These are phyloP conservation scores for Podospora pseudoanserina DNA, from an alignment of 495 filamentous ascomycete genomes.

Conservation along the genomic window DNA sequence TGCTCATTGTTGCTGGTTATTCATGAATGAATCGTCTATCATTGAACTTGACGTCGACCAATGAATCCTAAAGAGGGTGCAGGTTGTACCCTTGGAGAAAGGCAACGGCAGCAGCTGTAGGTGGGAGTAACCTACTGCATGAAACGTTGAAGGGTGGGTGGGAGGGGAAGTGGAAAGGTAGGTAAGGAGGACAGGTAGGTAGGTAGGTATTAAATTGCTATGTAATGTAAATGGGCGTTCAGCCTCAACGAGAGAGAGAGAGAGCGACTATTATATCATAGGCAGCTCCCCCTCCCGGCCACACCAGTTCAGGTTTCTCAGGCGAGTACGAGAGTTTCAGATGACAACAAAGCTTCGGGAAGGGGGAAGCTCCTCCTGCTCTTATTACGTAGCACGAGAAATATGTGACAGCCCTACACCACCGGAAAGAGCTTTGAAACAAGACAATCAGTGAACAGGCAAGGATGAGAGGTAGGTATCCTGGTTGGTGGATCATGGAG, in stretches of 20 bases:
- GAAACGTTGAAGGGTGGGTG: not conserved
- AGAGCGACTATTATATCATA: not conserved
- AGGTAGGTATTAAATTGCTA: not conserved
- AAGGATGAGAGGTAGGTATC: not conserved
- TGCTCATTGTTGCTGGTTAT: constrained; percentile 12
- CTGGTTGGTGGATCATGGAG: not conserved
- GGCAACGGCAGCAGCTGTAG: not conserved
- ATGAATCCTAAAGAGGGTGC: not conserved
- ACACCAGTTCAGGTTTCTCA: no score
- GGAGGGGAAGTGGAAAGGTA: not conserved
- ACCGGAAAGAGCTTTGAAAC: not conserved
- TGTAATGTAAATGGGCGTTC: not conserved
- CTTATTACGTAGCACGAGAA: not conserved
- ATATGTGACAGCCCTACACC: not conserved
- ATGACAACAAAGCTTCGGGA: not conserved
- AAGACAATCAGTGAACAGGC: not conserved
- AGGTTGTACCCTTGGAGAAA: not conserved
- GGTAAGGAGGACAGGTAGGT: not conserved
- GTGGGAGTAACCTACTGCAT: not conserved
- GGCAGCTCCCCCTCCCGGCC: no score
- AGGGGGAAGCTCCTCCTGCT: not conserved
- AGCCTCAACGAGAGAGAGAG: not conserved
- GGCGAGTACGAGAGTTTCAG: not conserved
- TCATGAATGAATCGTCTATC: not conserved
- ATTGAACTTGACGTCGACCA: not conserved